Base-by-base conservation (phyloP, 805 yeast genomes). In the Maudiozyma saulgeensis region DNA sequence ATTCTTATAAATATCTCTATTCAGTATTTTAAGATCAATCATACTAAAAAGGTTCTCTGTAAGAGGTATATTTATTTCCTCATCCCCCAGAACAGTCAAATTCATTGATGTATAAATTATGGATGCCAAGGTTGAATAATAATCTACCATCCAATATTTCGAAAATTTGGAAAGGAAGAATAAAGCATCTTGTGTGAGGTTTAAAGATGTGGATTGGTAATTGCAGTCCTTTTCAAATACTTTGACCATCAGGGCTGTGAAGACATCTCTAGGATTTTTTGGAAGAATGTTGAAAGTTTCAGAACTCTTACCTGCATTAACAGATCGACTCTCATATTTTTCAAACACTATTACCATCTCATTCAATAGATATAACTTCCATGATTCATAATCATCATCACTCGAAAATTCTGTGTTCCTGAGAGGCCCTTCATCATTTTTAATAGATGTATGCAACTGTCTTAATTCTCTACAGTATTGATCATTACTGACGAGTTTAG, bases 81-180 rank as follows among this genome's bases (percentile, higher is more conserved):
- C 63, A 12, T 59, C 61, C 37, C 57, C 60, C 40, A 72, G 55
- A 12, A 71, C 56, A 9, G 68, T 59, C 11, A 57, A 60, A 51
- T 72, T 72, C 1, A 75, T 72, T 1, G 84, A 82, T 4, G 80
- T 74, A 48, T 74, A 78, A 6, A 81, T 51, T 7, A 78, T 55
- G 0, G 76, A 70, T 0, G 80, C 76, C 45, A 76, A 66, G 0
- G 86, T 70, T 0, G 79, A 68, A 6, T 61, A 62, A 51, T 74
- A 55, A 40, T 60, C 75, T 4, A 83, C 62, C 50, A 84, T 68
- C 93, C 93, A 85, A 47, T 77, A 69, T 40, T 68, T 71, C 6
- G 78, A 68, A 48, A 78, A 76, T 15, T 70, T 61, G 1, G 59
- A 62, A 3, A 83, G 56, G 12, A 83, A 61, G 43, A 69, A 71